Evolutionary conservation across 2,329 filamentous ascomycete genomes (phyloP).

Genomic region (Scytalidium sp.): DNA sequence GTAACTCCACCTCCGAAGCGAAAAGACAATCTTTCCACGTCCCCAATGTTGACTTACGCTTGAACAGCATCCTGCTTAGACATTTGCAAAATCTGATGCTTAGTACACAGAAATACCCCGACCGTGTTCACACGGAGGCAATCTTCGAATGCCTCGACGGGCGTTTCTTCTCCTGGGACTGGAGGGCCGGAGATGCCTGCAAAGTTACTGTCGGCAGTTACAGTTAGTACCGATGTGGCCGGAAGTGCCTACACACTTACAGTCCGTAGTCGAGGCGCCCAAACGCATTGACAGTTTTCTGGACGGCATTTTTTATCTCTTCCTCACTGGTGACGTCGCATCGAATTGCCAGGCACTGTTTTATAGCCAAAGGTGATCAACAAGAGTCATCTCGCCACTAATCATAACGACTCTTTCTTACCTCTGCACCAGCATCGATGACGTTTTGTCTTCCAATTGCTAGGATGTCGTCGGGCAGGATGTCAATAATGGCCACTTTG

Average conservation of each 20-base stretch:
- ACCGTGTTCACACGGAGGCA: slow-evolving; percentile 31
- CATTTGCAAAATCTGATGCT: slow-evolving; percentile 26
- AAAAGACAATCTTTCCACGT: no score
- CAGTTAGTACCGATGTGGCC: background rate
- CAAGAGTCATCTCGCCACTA: no score
- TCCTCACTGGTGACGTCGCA: slow-evolving; percentile 12
- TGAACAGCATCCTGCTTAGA: slow-evolving; percentile 13
- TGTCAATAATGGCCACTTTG: slow-evolving; percentile 11
- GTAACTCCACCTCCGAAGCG: no score
- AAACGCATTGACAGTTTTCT: slow-evolving; percentile 9
- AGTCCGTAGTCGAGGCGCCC: slow-evolving; percentile 13
- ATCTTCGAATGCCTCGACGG: slow-evolving; percentile 20
- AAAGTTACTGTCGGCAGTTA: slow-evolving; percentile 7
- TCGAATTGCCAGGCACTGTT: slow-evolving; percentile 10
- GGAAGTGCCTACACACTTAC: slow-evolving; percentile 7
- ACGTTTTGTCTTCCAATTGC: slow-evolving; percentile 11
- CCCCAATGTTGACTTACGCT: slow-evolving; percentile 4
- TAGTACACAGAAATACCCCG: slow-evolving; percentile 31
- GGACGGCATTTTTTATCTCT: slow-evolving; percentile 10
- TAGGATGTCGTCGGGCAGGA: slow-evolving; percentile 5
- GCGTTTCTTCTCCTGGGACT: slow-evolving; percentile 3
- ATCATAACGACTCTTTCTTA: no score
- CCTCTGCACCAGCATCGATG: slow-evolving; percentile 9
- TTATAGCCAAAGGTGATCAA: background rate
- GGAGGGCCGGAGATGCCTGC: slow-evolving; percentile 6